These are phyloP conservation scores for Thraustochytrium striatum DNA, from an alignment of 352 stramenopile species.

Conservation along the genomic window DNA sequence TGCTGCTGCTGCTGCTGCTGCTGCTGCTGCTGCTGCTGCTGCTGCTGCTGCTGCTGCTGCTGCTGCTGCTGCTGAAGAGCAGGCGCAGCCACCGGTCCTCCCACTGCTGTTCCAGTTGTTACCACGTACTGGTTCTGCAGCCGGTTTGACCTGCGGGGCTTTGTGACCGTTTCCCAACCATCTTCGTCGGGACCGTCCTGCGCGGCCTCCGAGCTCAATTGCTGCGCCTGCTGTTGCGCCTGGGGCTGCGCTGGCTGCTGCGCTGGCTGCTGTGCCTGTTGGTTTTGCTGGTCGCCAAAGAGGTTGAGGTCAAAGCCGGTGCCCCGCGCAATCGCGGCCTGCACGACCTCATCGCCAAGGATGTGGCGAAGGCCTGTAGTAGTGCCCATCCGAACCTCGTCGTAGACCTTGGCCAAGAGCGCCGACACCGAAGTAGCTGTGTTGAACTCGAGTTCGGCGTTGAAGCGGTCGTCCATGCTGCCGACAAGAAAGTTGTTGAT, in stretches of 20 bases:
- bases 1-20: not conserved
- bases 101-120: too few species aligned
- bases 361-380: conserved; percentile 32
- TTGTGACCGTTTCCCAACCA: not conserved
- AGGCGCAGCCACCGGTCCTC: too few species aligned
- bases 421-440: not conserved
- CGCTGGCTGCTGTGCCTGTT: not conserved
- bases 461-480: conserved; percentile 43
- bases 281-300: too few species aligned
- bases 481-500: conserved; percentile 14
- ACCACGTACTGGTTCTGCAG: too few species aligned
- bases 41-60: not conserved
- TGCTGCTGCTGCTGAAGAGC: not conserved
- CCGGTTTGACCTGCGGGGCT: too few species aligned
- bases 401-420: conserved; percentile 2
- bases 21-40: not conserved
- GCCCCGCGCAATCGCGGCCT: not conserved
- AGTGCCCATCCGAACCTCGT: conserved; percentile 13
- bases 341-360: conserved; percentile 1
- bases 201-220: too few species aligned
- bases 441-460: conserved; percentile 19
- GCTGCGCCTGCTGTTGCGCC: not conserved
- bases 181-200: not conserved
- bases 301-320: not conserved
- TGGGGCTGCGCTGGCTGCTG: not conserved